Conservation (phyloP, 306 rosid species). For the Ormosia emarginata region DNA sequence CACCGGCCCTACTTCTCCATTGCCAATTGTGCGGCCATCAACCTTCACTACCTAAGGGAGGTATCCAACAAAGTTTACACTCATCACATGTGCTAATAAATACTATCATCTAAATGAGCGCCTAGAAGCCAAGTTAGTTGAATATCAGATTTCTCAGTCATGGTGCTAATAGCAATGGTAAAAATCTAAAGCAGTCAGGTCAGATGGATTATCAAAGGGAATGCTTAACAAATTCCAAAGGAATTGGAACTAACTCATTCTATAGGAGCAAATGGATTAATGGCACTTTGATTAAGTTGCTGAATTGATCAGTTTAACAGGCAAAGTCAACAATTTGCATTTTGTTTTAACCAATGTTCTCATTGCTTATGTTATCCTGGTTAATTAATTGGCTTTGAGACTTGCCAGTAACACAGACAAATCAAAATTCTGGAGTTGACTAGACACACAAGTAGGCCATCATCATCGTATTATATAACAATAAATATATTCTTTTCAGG, state of each 20-base stretch:
- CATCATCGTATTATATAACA: background rate
- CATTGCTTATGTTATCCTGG: background rate
- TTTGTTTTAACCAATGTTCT: background rate
- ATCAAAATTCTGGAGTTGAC: background rate
- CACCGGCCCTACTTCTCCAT: conserved; percentile 75
- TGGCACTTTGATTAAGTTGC: background rate
- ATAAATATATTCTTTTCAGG: background rate
- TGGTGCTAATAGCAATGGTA: background rate
- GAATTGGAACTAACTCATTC: background rate
- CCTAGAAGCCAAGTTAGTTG: background rate
- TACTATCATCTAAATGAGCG: background rate
- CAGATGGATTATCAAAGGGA: background rate
- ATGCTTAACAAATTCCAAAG: background rate
- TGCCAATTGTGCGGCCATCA: conserved; percentile 79
- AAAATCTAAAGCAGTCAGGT: background rate
- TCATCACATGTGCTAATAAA: background rate
- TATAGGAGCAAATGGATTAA: background rate
- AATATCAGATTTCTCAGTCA: background rate
- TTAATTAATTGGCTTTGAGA: background rate
- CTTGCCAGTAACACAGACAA: background rate
- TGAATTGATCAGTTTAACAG: background rate
- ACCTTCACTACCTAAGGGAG: conserved; percentile 74
- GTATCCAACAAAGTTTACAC: background rate
- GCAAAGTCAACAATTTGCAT: background rate
- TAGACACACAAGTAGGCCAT: background rate